Base-by-base conservation (phyloP, 345 rosid species). In the Syzygium aqueum region DNA sequence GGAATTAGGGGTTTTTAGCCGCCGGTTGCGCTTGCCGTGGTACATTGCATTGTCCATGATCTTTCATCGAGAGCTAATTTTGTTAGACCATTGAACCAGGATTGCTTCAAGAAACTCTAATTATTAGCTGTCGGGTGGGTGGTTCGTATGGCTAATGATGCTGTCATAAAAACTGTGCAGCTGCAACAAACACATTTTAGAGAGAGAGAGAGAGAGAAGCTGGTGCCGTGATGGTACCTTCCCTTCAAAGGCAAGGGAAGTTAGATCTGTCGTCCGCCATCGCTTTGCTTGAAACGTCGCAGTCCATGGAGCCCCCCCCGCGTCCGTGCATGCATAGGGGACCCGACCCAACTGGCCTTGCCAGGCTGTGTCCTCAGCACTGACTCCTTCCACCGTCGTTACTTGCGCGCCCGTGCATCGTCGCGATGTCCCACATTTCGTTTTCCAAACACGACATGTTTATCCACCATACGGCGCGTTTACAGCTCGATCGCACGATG, bases 11-110 rank as follows among this genome's bases (percentile, higher is more conserved):
- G 46, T 6, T 43, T 43, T 43, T 43, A 43, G 46, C 46, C 3
- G 46, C 5, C 7, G 46, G 46, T 43, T 22, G 3, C 8, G 22
- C 6, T 4, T 8, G 4, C n/a, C n/a, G n/a, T n/a, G n/a, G n/a
- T n/a, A n/a, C n/a, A n/a, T n/a, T n/a, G 22, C 0, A 30, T 1
- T 19, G 13, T 33, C 19, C 21, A 73, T 0, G 80, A 25, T 11
- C 49, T 17, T 21, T 73, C 80, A 73, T 33, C 8, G 10, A 33
- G 13, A 9, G 82, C 82, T 73, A 43, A 1, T 73, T 37, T 37
- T 37, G 11, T 37, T 10, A n/a, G 82, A 23, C 8, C 9, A 21
- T 37, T 73, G 9, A 37, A 37, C 14, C 27, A 11, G 19, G 82
- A 73, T 33, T 73, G 19, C 14, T 40, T 37, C 0, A 19, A 73